Percentiles rank a stretch among this genome's conserved stretches.
Conservation (phyloP, 805 yeast genomes). For the Saccharomycopsis fermentans region DNA sequence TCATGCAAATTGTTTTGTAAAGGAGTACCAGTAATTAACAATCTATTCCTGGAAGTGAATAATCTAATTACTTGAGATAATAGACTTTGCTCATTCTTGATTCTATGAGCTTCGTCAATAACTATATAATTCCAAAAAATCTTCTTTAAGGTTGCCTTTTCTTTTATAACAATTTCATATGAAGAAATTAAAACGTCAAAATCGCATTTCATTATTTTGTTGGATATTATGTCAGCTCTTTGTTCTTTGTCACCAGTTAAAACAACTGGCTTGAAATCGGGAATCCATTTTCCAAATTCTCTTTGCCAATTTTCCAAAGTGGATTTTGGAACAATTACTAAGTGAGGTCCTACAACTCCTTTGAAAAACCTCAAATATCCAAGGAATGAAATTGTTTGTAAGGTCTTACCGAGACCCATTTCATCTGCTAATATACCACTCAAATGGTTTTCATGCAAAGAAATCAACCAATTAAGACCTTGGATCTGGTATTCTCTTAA, state of each 20-base stretch:
- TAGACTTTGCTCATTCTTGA: slow-evolving; percentile 66
- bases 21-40: slow-evolving; percentile 76
- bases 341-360: slow-evolving; percentile 57
- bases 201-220: slow-evolving; percentile 43
- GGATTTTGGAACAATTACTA: slow-evolving; percentile 70
- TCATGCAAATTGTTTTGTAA: slow-evolving; percentile 72
- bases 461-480: slow-evolving; percentile 71
- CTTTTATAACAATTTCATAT: slow-evolving; percentile 68
- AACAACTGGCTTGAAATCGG: slow-evolving; percentile 61
- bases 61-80: slow-evolving; percentile 65
- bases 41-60: slow-evolving; percentile 59
- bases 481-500: slow-evolving; percentile 70
- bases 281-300: slow-evolving; percentile 72
- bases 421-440: slow-evolving; percentile 78
- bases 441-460: slow-evolving; percentile 54
- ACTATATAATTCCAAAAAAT: slow-evolving; percentile 69
- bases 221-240: slow-evolving; percentile 43
- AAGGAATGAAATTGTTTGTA: slow-evolving; percentile 67
- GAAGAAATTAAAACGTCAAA: slow-evolving; percentile 67
- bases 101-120: slow-evolving; percentile 78
- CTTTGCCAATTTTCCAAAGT: slow-evolving; percentile 75
- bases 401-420: slow-evolving; percentile 78
- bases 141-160: slow-evolving; percentile 55
- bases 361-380: slow-evolving; percentile 61
- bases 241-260: slow-evolving; percentile 68